Percentiles rank a stretch among this genome's conserved stretches.
These are phyloP conservation scores for Oryza glaberrima DNA, from an alignment of 176 grass and related monocot genomes.

Conservation along the genomic window DNA sequence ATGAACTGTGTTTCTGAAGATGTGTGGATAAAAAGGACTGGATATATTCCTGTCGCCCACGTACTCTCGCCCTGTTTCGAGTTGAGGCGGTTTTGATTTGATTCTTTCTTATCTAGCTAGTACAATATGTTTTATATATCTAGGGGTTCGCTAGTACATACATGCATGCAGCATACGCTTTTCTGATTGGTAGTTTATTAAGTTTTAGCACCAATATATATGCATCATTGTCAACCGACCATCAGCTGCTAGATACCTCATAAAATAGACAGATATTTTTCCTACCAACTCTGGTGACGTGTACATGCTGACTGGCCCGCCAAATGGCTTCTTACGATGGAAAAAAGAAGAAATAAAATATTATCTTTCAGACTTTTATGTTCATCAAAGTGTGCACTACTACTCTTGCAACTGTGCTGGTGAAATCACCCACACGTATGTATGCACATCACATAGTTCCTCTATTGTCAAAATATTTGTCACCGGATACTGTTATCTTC, in stretches of 20 bases:
- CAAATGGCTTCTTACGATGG: not conserved
- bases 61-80: not conserved
- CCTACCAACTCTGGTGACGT: conserved; percentile 13
- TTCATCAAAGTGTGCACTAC: not conserved
- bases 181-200: conserved; percentile 2
- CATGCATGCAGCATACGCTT: not conserved
- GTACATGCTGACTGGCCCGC: not conserved
- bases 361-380: not conserved
- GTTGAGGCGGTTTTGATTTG: not conserved
- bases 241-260: conserved; percentile 16
- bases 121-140: not conserved
- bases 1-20: not conserved
- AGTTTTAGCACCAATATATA: not conserved
- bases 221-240: conserved; percentile 36
- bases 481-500: too few relatives aligned
- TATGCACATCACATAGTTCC: not conserved
- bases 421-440: conserved; percentile 7
- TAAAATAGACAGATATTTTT: conserved; percentile 25
- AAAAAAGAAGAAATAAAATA: too few relatives aligned
- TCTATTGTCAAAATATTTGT: not conserved
- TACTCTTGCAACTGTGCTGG: conserved; percentile 12
- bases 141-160: not conserved
- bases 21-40: not conserved
- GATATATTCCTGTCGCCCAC: not conserved
- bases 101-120: not conserved